A percentile compares a stretch with the other conserved stretches of the same genome.
Conservation (phyloP, 768 basidiomycete genomes). For the Pluteus cervinus region DNA sequence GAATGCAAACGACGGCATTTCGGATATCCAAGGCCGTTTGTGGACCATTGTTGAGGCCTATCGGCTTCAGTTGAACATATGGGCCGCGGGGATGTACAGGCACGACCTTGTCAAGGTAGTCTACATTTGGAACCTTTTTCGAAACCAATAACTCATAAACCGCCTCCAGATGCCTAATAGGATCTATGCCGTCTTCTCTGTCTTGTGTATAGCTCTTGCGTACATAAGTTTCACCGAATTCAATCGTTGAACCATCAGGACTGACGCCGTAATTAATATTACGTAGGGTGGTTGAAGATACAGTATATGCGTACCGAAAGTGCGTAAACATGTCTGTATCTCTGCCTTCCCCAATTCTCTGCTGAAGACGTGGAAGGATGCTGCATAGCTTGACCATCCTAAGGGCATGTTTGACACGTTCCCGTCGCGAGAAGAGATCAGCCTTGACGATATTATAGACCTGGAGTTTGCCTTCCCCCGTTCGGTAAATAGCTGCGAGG, state of each 20-base stretch:
- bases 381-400: neutral
- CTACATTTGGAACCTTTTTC: neutral
- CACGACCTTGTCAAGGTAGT: neutral
- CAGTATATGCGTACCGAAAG: neutral
- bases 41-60: too few relatives aligned
- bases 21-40: too few relatives aligned
- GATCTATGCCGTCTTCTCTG: too few relatives aligned
- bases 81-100: too few relatives aligned
- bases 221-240: neutral
- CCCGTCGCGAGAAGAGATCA: neutral
- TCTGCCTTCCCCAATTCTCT: neutral
- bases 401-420: neutral
- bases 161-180: neutral
- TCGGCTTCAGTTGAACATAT: too few relatives aligned
- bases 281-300: neutral
- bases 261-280: neutral
- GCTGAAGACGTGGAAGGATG: neutral
- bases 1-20: too few relatives aligned
- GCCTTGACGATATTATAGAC: neutral
- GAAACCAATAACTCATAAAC: neutral
- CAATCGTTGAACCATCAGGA: neutral
- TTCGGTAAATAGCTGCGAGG: neutral
- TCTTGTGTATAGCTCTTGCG: neutral
- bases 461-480: neutral
- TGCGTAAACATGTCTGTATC: neutral